Base-by-base conservation (phyloP, 345 rosid species). In the Lepidium africanum region DNA sequence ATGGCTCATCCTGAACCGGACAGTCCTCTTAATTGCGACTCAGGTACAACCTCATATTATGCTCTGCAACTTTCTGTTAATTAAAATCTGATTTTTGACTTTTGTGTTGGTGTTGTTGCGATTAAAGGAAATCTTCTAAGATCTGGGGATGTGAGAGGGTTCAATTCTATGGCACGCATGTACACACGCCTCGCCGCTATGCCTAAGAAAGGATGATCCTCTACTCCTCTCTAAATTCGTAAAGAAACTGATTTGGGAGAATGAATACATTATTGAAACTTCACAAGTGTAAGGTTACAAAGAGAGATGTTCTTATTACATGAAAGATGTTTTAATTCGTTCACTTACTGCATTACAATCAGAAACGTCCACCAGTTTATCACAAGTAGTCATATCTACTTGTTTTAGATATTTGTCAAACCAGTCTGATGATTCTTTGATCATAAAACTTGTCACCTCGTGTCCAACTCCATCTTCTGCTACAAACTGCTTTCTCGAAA, bases 1-100 rank as follows among this genome's bases (percentile, higher is more conserved):
- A 91, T 94, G 97, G 99, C 97, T 48, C 97, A 94, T 69, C 99
- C 97, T 15, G 97, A 94, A 70, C 87, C 97, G 0, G 96, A 91
- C 41, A 94, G 99, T 75, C 97, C 99, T 32, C 82, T 95, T 46
- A 95, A 95, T 72, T 94, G 99, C 40, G 97, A 94, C 84, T 94
- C 99, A 46, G 97, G 99, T 87, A 80, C 37, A 35, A 21, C 14
- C 56, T 59, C 51, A 13, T 7, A 46, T 35, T 2, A 0, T 67
- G 19, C 40, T 35, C 6, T 27, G 56, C 42, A 39, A 9, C 0
- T 74, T 10, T 40, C 16, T 43, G 32, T 32, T 45, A 21, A 63
- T 70, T n/a, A 9, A 6, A 3, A 33, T 60, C 11, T 42, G 60
- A 14, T 10, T 42, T 13, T 53, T 41, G 56, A 47, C 16, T 13